Percentiles rank a stretch among this genome's conserved stretches.
Evolutionary conservation across 352 stramenopile species (phyloP).

Genomic region (Globisporangium alternatum): DNA sequence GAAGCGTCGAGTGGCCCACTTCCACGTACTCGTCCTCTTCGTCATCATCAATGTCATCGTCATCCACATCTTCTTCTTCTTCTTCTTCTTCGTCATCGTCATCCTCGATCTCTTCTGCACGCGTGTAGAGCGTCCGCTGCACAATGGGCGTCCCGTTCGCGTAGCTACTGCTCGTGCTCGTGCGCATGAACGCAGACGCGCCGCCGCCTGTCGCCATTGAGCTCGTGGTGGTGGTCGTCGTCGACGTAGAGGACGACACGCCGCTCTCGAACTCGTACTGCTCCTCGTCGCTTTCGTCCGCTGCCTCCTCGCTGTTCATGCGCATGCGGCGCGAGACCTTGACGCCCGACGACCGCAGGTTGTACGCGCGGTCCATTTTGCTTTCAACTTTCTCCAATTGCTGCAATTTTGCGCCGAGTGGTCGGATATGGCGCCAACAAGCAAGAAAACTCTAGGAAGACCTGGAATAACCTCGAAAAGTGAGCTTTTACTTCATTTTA

Average conservation of each 20-base stretch:
- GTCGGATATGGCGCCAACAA: too few species aligned
- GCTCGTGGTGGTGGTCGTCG: neutral
- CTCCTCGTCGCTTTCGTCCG: constrained; percentile 9
- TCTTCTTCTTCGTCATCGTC: constrained; percentile 29
- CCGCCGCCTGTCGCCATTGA: neutral
- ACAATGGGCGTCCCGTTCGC: constrained; percentile 47
- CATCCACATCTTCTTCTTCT: constrained; percentile 30
- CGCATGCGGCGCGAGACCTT: constrained; percentile 14
- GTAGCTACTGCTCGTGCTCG: constrained; percentile 14
- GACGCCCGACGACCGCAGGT: constrained; percentile 27
- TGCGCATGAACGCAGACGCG: neutral
- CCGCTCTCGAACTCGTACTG: constrained; percentile 16
- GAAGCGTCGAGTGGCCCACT: constrained; percentile 18
- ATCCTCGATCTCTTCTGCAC: constrained; percentile 35
- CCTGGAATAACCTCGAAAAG: too few species aligned
- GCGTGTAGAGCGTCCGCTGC: constrained; percentile 57
- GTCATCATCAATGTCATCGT: constrained; percentile 31
- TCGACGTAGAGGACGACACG: neutral
- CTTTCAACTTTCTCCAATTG: too few species aligned
- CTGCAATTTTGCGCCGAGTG: too few species aligned
- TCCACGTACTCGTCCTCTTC: constrained; percentile 28
- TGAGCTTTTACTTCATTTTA: too few species aligned
- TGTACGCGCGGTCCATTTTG: constrained; percentile 27
- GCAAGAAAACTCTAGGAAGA: too few species aligned
- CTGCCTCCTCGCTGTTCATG: neutral